phyloP scores from a whole-genome alignment of 2,329 filamentous ascomycete genomes.

The Cladophialophora bantiana region DNA sequence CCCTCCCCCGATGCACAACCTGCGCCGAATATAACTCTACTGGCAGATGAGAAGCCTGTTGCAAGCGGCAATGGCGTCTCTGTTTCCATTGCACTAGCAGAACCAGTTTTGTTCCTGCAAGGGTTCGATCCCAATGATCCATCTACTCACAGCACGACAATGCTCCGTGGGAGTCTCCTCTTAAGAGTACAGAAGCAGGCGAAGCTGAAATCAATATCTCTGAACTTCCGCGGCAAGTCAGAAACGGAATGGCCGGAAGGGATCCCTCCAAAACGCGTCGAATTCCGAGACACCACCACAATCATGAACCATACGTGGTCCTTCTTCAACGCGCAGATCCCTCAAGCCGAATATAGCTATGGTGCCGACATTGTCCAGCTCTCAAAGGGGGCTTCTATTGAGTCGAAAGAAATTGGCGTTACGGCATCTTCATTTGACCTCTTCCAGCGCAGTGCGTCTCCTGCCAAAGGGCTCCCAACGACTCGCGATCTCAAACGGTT shows the following conservation, averaged over 20 bases:
- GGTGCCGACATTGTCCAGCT: constrained; percentile 69
- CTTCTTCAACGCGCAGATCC: constrained; percentile 80
- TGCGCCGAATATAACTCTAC: constrained; percentile 44
- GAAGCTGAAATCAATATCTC: constrained; percentile 88
- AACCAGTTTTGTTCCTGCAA: constrained; percentile 58
- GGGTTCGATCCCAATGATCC: constrained; percentile 57
- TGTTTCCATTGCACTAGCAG: constrained; percentile 55
- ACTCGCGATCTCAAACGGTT: constrained; percentile 68
- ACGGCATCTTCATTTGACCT: constrained; percentile 51
- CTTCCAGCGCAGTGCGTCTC: constrained; percentile 54
- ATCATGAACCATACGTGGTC: constrained; percentile 87
- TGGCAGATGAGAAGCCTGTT: constrained; percentile 56
- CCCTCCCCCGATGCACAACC: constrained; percentile 36
- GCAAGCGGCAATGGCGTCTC: constrained; percentile 58
- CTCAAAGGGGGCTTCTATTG: constrained; percentile 50
- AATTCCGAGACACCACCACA: constrained; percentile 82
- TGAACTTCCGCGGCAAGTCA: constrained; percentile 84
- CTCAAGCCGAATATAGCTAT: constrained; percentile 65
- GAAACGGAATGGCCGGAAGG: constrained; percentile 96
- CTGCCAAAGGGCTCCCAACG: constrained; percentile 50
- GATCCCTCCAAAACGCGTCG: constrained; percentile 85
- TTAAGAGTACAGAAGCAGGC: constrained; percentile 84
- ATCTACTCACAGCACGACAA: constrained; percentile 73
- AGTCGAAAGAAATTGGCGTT: constrained; percentile 44
- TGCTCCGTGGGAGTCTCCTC: constrained; percentile 83